phyloP scores from a whole-genome alignment of 179 eudicot species.

The Vitellaria paradoxa region DNA sequence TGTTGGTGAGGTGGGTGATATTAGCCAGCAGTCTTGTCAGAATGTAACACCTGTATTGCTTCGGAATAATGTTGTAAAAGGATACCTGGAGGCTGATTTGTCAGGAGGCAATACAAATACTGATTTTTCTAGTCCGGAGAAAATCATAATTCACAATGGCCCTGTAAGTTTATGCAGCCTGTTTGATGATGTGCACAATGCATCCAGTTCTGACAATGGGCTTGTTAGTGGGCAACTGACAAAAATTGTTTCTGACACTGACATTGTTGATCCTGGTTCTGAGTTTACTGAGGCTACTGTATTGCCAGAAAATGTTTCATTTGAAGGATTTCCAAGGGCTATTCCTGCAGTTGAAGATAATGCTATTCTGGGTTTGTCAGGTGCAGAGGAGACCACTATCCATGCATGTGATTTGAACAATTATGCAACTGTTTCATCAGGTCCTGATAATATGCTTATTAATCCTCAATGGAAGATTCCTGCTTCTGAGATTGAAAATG shows the following conservation, averaged over 20 bases:
- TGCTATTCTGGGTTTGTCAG: conserved; percentile 21
- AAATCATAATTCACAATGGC: conserved; percentile 15
- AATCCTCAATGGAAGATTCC: conserved; percentile 13
- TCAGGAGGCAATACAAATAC: conserved; percentile 24
- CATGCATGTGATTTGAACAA: conserved; percentile 17
- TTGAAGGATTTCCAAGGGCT: conserved; percentile 25
- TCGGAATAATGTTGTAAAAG: conserved; percentile 25
- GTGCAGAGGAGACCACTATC: conserved; percentile 20
- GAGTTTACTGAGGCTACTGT: conserved; percentile 17
- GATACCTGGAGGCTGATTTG: conserved; percentile 23
- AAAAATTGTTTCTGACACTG: conserved; percentile 11
- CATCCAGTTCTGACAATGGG: conserved; percentile 20
- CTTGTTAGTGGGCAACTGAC: conserved; percentile 21
- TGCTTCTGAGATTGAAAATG: conserved; percentile 14
- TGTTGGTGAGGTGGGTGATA: conserved; percentile 17
- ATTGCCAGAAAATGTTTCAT: conserved; percentile 16
- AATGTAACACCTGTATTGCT: conserved; percentile 16
- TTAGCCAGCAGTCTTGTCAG: conserved; percentile 23
- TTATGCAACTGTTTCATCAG: conserved; percentile 14
- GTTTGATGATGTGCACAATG: conserved; percentile 15
- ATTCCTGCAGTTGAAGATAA: conserved; percentile 19
- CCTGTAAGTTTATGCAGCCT: conserved; percentile 8
- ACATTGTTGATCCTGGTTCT: conserved; percentile 21
- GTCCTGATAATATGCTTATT: conserved; percentile 17
- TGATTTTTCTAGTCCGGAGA: conserved; percentile 16